Evolutionary conservation across 306 rosid genomes (phyloP).

Genomic region (Medicago lupulina): DNA sequence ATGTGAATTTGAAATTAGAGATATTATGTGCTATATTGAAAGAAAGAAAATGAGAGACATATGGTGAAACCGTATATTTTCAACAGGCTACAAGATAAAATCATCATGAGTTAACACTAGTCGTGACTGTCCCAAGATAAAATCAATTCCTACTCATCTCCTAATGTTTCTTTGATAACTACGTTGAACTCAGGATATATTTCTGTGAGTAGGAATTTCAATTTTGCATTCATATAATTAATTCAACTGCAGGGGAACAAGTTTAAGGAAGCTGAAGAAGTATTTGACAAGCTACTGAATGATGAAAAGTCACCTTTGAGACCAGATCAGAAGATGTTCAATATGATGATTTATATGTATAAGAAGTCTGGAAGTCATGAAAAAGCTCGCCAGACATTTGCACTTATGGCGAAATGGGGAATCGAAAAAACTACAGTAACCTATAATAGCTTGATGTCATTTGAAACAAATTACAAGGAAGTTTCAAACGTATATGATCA

Average conservation of each 20-base stretch:
- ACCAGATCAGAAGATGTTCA: conserved; percentile 94
- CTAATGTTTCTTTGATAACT: conserved; percentile 23
- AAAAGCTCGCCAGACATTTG: conserved; percentile 81
- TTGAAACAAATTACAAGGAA: conserved; percentile 89
- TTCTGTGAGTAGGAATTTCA: conserved; percentile 35
- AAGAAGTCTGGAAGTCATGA: conserved; percentile 89
- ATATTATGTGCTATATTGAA: background rate
- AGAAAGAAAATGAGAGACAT: too few relatives aligned
- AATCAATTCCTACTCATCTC: background rate
- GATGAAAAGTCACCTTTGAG: conserved; percentile 70
- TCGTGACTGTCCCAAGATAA: background rate
- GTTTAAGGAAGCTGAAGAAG: conserved; percentile 86
- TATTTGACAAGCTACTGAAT: conserved; percentile 70
- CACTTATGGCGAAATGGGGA: conserved; percentile 79
- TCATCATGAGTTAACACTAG: conserved; percentile 8
- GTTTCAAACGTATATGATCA: conserved; percentile 87
- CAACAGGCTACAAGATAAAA: background rate
- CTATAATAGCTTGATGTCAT: conserved; percentile 92
- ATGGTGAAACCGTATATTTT: too few relatives aligned
- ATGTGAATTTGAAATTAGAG: conserved; percentile 23
- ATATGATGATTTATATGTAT: conserved; percentile 93
- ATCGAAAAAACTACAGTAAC: conserved; percentile 78
- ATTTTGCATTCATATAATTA: conserved; percentile 40
- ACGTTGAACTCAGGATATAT: background rate
- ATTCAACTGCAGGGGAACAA: conserved; percentile 67